Evolutionary conservation across 1,139 yeast species (phyloP), one percentile per base, ranked within the genome.

Genomic region (Candida tetrigidarum): DNA sequence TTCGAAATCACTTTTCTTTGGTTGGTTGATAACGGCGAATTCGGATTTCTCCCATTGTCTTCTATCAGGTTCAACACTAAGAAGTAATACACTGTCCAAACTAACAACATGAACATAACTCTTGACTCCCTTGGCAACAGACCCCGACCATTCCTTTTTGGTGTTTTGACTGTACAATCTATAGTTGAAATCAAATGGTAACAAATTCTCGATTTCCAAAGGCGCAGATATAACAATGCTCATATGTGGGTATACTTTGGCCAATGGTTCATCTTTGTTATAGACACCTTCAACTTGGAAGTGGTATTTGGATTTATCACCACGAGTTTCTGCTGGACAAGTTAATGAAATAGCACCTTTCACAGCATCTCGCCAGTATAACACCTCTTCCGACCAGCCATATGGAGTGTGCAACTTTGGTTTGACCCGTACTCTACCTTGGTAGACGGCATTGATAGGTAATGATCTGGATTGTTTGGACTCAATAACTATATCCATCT

Each of bases 201-300:
- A 65, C 46, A 90, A 69, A 55, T 95, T 95, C 55, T 87, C 92
- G 50, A 95, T 75, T 54, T 88, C 90, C 32, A 95, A 67, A 0
- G 99, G 98, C 0, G 99, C 92, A 0, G 96, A 84, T 18, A 95
- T 69, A 2, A 84, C 78, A 33, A 93, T 66, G 9, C 74, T 80
- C 89, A 93, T 78, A 57, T 89, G 96, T 0, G 99, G 99, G 56
- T 90, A 95, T 0, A 87, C 78, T 50, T 76, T 75, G 0, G 89
- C 79, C 34, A 91, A 69, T 0, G 91, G 93, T 50, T 87, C 93
- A 14, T 76, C 71, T 25, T 66, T 61, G 55, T 86, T 83, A 59
- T 68, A 84, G 18, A 73, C 68, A 0, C 95, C 91, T 54, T 83
- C 87, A 0, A 86, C 86, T 56, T 87, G 95, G 64, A 88, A 86